These are phyloP conservation scores for Pythium vanterpoolii DNA, from an alignment of 352 stramenopile species.

Conservation along the genomic window DNA sequence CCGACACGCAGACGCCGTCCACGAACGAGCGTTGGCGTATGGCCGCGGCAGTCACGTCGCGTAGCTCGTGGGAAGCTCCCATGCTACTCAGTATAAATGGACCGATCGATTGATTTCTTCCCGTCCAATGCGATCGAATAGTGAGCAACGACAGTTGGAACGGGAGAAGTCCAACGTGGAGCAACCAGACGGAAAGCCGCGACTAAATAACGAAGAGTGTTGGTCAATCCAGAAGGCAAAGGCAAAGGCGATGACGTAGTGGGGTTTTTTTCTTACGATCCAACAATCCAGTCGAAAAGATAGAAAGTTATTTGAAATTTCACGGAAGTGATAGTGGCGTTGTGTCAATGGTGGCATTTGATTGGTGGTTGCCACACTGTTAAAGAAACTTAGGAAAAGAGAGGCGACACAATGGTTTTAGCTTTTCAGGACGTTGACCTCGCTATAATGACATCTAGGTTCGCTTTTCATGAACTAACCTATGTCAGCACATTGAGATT, in stretches of 20 bases:
- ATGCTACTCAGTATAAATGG: too few relatives aligned
- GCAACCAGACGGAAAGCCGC: not conserved
- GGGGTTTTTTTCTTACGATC: too few relatives aligned
- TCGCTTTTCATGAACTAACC: not conserved
- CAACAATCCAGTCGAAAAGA: too few relatives aligned
- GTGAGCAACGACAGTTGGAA: too few relatives aligned
- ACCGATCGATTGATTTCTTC: too few relatives aligned
- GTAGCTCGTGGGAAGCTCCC: not conserved
- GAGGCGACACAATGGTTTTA: not conserved
- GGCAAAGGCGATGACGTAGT: too few relatives aligned
- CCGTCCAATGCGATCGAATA: too few relatives aligned
- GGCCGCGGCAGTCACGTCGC: constrained; percentile 17
- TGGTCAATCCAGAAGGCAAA: constrained; percentile 9
- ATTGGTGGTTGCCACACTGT: not conserved
- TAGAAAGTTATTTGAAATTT: too few relatives aligned
- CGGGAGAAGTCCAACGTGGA: constrained; percentile 11
- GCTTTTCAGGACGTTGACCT: not conserved
- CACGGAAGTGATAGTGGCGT: too few relatives aligned
- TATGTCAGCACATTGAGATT: not conserved
- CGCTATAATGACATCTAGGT: constrained; percentile 7
- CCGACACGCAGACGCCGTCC: constrained; percentile 55
- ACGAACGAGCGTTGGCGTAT: constrained; percentile 16
- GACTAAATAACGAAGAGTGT: not conserved
- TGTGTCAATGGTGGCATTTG: not conserved
- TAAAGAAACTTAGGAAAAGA: too few relatives aligned